Percentiles rank a stretch among this genome's conserved stretches.
phyloP scores from a whole-genome alignment of 768 basidiomycete species.

The Russula foetens region DNA sequence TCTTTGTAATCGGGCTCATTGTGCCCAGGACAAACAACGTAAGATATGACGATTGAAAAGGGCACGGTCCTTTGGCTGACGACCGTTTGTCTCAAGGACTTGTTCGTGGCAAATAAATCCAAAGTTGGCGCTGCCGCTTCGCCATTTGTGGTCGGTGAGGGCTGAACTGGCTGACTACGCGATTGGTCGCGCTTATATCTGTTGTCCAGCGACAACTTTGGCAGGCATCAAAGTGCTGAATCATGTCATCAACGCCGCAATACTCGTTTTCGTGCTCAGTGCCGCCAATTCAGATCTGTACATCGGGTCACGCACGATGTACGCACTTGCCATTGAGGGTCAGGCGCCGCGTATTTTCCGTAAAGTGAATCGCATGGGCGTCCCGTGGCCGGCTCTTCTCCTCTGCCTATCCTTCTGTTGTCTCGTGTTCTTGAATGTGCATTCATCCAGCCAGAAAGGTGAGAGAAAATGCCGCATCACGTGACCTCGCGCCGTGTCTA shows the following conservation, averaged over 20 bases:
- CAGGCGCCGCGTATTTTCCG: slow-evolving; percentile 38
- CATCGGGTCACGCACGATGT: slow-evolving; percentile 40
- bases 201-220: slow-evolving; percentile 28
- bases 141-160: slow-evolving; percentile 50
- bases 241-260: slow-evolving; percentile 57
- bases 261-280: slow-evolving; percentile 58
- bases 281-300: slow-evolving; percentile 57
- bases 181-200: background rate
- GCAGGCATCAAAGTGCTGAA: slow-evolving; percentile 52
- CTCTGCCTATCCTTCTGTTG: slow-evolving; percentile 47
- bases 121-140: slow-evolving; percentile 48
- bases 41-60: slow-evolving; percentile 13
- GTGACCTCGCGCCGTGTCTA: background rate
- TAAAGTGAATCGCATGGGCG: slow-evolving; percentile 29
- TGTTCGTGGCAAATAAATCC: slow-evolving; percentile 35
- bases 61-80: background rate
- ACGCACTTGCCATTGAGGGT: slow-evolving; percentile 39
- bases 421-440: slow-evolving; percentile 52
- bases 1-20: slow-evolving; percentile 65
- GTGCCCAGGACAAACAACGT: slow-evolving; percentile 53
- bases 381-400: slow-evolving; percentile 36
- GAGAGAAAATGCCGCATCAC: background rate
- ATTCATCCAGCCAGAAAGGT: slow-evolving; percentile 44
- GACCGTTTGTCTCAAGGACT: slow-evolving; percentile 11
- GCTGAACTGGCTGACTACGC: background rate